These are phyloP conservation scores for Aegilops tauschii DNA, from an alignment of 176 grass and related monocot genomes.

Conservation along the genomic window DNA sequence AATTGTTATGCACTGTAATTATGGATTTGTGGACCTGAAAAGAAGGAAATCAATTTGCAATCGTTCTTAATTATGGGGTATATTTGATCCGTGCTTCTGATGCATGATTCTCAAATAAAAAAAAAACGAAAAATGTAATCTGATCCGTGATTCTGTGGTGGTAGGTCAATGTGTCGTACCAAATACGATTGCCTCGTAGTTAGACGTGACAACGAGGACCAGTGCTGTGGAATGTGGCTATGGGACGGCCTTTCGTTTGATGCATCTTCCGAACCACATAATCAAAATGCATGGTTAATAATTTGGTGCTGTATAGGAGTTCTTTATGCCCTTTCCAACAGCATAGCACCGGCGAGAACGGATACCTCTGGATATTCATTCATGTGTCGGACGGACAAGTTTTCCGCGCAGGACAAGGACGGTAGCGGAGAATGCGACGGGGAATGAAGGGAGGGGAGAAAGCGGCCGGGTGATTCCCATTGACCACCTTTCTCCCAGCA, in stretches of 20 bases:
- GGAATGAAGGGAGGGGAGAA: neutral
- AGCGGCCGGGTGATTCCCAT: conserved; percentile 15
- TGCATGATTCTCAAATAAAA: too few species aligned
- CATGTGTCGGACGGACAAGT: neutral
- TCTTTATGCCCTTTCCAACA: neutral
- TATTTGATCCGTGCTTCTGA: neutral
- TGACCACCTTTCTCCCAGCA: conserved; percentile 12
- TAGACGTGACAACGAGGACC: neutral
- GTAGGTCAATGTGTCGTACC: too few species aligned
- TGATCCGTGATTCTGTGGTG: neutral
- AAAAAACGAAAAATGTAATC: too few species aligned
- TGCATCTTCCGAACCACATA: neutral
- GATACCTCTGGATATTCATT: neutral
- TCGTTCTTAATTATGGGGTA: too few species aligned
- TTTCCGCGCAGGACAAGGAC: neutral
- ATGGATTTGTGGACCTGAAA: neutral
- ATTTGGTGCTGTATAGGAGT: neutral
- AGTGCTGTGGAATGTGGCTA: neutral
- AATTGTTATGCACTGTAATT: neutral
- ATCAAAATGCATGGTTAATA: neutral
- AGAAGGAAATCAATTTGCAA: neutral
- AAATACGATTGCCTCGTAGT: neutral
- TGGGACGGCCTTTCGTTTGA: neutral
- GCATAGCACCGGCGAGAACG: neutral
- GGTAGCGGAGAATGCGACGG: neutral